Base-by-base conservation (phyloP, 108 stramenopile genomes). In the Cyclotella baltica region DNA sequence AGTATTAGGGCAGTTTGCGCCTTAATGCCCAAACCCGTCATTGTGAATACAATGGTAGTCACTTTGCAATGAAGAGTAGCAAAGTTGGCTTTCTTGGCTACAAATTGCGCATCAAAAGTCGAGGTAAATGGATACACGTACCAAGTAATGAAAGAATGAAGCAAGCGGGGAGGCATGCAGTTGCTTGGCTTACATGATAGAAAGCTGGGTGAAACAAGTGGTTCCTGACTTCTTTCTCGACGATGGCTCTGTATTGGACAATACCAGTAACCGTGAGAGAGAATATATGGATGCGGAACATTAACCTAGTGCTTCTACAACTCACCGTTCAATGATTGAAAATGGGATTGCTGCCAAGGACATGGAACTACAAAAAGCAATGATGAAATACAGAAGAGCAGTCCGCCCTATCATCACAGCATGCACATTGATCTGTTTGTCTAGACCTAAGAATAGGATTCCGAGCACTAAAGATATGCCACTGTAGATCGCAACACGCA, bases 221-320 rank as follows among this genome's bases (percentile, higher is more conserved):
- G 56, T 90, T 90, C 35, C 73, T 40, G 18, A 90, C 89, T 80
- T 90, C 89, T 70, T 88, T 90, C 62, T 90, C 78, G 28, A 90
- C 87, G 55, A 90, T 90, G 30, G 64, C 81, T 61, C 89, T 75
- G n/a, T n/a, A n/a, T n/a, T n/a, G n/a, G n/a, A n/a, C n/a, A n/a
- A n/a, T n/a, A n/a, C n/a, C n/a, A n/a, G n/a, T n/a, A n/a, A n/a
- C n/a, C n/a, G n/a, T n/a, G n/a, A n/a, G n/a, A n/a, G n/a, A n/a
- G n/a, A n/a, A n/a, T n/a, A n/a, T n/a, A n/a, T n/a, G n/a, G n/a
- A n/a, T n/a, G n/a, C n/a, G n/a, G n/a, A n/a, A n/a, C n/a, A n/a
- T n/a, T n/a, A n/a, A n/a, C n/a, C n/a, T n/a, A n/a, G n/a, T n/a
- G n/a, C n/a, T n/a, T n/a, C n/a, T n/a, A n/a, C n/a, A n/a, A n/a